Conservation (phyloP, 176 grass and related monocot genomes). For the Rhynchospora breviuscula region DNA sequence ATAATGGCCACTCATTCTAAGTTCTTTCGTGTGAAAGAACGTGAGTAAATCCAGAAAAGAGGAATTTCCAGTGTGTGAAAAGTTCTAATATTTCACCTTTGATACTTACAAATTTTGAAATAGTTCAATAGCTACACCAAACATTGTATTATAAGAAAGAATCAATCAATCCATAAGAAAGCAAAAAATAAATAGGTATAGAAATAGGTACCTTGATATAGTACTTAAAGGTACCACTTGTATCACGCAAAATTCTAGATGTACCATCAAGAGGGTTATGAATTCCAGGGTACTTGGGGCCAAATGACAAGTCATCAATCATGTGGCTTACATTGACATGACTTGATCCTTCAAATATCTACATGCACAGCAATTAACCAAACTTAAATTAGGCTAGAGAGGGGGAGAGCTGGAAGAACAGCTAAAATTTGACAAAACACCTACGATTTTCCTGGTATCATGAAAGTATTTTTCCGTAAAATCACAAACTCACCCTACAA, state of each 20-base stretch:
- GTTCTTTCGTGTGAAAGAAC: background rate
- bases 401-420: background rate
- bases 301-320: conserved; percentile 94
- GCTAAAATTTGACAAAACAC: background rate
- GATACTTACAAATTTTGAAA: background rate
- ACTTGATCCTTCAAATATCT: conserved; percentile 92
- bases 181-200: background rate
- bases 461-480: background rate
- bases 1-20: no score
- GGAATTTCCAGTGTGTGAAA: background rate
- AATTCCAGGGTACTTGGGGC: conserved; percentile 86
- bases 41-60: background rate
- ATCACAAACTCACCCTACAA: background rate
- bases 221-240: conserved; percentile 94
- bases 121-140: background rate
- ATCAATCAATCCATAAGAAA: conserved; percentile 1
- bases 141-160: background rate
- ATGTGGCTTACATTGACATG: conserved; percentile 93
- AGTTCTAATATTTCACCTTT: background rate
- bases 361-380: conserved; percentile 19
- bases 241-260: conserved; percentile 75
- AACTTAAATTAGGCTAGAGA: background rate
- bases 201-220: conserved; percentile 82
- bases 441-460: background rate
- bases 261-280: conserved; percentile 89